A percentile compares a stretch with the other conserved stretches of the same genome.
phyloP scores from a whole-genome alignment of 305 asterid species.

The Fraxinus baroniana region DNA sequence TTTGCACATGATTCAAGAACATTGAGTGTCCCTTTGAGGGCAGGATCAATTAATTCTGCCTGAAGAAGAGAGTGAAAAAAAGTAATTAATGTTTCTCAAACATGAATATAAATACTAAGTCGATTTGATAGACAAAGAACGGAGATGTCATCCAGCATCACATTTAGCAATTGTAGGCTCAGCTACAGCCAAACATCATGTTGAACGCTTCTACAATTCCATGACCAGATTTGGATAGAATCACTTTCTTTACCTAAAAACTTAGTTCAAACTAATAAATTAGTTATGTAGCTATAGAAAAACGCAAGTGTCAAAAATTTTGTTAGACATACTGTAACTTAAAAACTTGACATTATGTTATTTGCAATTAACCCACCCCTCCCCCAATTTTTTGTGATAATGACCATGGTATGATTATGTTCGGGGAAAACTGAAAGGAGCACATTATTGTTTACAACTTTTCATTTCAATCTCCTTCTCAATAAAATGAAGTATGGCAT shows the following conservation, averaged over 20 bases:
- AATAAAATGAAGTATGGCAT: neutral
- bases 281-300: neutral
- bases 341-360: neutral
- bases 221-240: neutral
- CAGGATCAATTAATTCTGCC: constrained; percentile 62
- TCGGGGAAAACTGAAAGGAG: neutral
- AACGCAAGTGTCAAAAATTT: neutral
- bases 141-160: neutral
- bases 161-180: neutral
- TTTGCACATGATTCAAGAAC: constrained; percentile 57
- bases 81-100: neutral
- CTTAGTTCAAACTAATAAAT: neutral
- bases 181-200: neutral
- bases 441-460: neutral
- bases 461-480: neutral
- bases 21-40: constrained; percentile 61
- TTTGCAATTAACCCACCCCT: neutral
- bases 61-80: constrained; percentile 24
- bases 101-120: neutral
- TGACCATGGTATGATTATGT: neutral
- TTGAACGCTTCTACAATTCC: neutral
- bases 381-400: neutral
- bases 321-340: neutral
- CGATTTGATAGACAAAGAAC: neutral
- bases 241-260: neutral